Evolutionary conservation across 2,329 filamentous ascomycete genomes (phyloP), one percentile per base, ranked within the genome.

Genomic region (Monosporascus sp.): DNA sequence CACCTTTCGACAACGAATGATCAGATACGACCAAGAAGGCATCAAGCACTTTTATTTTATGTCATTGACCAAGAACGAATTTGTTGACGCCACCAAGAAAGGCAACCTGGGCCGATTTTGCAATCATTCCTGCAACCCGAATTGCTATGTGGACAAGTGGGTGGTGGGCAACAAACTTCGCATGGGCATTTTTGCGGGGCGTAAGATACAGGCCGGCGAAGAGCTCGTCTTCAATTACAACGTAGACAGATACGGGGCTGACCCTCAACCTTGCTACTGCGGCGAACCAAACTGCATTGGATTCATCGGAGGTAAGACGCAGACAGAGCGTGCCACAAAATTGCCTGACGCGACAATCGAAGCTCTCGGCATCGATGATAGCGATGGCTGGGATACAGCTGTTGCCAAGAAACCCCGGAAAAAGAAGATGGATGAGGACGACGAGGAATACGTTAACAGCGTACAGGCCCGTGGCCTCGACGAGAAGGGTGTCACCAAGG

Each of bases 1-100:
- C 31, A 88, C 88, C 11, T 97, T 97, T 67, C 88, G 91, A 52
- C 84, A 85, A 54, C 90, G 94, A 56, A 97, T 95, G 85, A 76
- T 90, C 39, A 88, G 95, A 65, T 99, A 99, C 71, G 91, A 97
- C 67, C 82, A 94, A 47, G 90, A 97, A 70, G 92, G 92, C 56
- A 97, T 99, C 79, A 96, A 95, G 71, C 94, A 99, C 72, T 99
- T 99, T 71, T 99, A 99, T 73, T 99, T 99, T 76, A 99, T 99
- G 94, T 97, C 94, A 27, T 84, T 99, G 57, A 96, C 85, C 67
- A 96, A 96, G 70, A 89, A 86, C 65, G 94, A 97, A 70, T 99
- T 97, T 67, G 91, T 99, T 54, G 94, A 99, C 72, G 94, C 94
- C 22, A 99, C 94, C 9, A 96, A 94, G 68, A 96, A 90, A 69